phyloP scores from a whole-genome alignment of 139 green algal species.

The Gonium pectorale region DNA sequence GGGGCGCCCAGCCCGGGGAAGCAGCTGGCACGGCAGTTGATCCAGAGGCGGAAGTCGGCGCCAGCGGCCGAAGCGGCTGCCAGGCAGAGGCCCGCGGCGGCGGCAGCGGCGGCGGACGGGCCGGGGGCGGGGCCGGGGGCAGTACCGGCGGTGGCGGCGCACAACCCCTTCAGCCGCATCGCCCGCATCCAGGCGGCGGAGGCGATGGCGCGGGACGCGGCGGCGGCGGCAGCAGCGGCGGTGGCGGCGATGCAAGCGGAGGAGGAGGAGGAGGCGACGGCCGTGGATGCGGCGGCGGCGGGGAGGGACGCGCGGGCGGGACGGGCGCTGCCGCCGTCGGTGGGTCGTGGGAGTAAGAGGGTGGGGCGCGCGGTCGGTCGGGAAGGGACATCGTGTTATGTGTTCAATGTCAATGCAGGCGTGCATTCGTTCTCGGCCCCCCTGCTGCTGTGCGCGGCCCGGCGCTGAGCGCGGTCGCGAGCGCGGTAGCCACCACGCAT shows the following conservation, averaged over 20 bases:
- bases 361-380: no score
- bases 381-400: no score
- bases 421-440: no score
- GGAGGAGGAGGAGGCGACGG: background rate
- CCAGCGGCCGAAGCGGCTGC: no score
- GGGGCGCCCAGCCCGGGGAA: constrained; percentile 10
- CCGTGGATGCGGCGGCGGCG: background rate
- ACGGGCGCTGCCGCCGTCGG: background rate
- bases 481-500: no score
- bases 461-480: no score
- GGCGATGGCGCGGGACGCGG: background rate
- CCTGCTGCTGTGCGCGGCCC: no score
- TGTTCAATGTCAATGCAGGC: no score
- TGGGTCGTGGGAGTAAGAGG: no score
- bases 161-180: constrained; percentile 23
- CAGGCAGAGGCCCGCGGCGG: background rate
- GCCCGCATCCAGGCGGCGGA: background rate
- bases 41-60: background rate
- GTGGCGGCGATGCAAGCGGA: constrained; percentile 4
- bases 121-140: background rate
- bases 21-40: background rate
- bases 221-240: constrained; percentile 4
- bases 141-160: background rate
- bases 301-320: background rate
- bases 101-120: background rate